Evolutionary conservation across 2,329 filamentous ascomycete genomes (phyloP).

Genomic region (Calonectria pauciramosa): DNA sequence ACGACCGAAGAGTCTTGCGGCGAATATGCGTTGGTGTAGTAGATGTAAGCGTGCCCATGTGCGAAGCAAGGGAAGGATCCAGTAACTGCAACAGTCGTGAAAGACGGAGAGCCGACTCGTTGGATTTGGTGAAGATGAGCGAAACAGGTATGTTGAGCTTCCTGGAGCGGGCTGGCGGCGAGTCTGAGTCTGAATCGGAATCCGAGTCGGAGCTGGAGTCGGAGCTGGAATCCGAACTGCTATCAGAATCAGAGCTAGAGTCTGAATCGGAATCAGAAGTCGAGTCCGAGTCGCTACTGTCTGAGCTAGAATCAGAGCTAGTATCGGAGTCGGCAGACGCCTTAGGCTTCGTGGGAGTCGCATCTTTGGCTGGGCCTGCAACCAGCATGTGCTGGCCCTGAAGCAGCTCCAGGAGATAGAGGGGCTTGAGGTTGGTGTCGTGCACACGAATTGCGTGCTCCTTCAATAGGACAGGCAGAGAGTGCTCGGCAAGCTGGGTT

Average conservation of each 20-base stretch:
- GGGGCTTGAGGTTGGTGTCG: constrained; percentile 80
- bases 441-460: constrained; percentile 79
- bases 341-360: constrained; percentile 32
- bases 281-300: constrained; percentile 37
- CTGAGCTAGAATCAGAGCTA: constrained; percentile 36
- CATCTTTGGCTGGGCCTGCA: constrained; percentile 30
- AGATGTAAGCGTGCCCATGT: constrained; percentile 81
- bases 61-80: constrained; percentile 67
- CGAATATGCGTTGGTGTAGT: constrained; percentile 81
- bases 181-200: constrained; percentile 47
- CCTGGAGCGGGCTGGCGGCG: constrained; percentile 34
- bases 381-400: constrained; percentile 64
- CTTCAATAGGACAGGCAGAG: constrained; percentile 72
- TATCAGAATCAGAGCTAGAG: constrained; percentile 50
- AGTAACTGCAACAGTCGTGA: constrained; percentile 81
- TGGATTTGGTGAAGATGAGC: constrained; percentile 92
- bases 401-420: constrained; percentile 87
- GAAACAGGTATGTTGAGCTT: constrained; percentile 60
- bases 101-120: constrained; percentile 89
- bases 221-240: constrained; percentile 48
- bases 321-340: constrained; percentile 55
- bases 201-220: constrained; percentile 49
- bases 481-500: constrained; percentile 62
- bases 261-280: constrained; percentile 50
- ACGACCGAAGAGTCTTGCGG: constrained; percentile 76